phyloP scores from a whole-genome alignment of 169 alveolate species.

The Cryptosporidium viatorum region DNA sequence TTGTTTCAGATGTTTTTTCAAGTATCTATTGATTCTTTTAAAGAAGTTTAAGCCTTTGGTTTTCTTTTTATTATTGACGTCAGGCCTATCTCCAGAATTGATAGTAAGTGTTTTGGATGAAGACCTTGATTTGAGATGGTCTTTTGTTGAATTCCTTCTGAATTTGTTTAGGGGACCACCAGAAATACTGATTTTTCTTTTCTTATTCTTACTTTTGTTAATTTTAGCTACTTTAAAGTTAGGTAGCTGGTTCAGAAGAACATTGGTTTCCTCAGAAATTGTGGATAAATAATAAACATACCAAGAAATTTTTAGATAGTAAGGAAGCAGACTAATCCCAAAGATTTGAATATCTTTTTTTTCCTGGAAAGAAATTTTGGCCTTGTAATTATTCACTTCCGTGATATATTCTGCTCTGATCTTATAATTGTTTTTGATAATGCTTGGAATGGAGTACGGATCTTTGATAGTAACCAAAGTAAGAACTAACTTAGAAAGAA shows the following conservation, averaged over 20 bases:
- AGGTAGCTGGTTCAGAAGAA: constrained; percentile 30
- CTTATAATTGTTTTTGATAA: constrained; percentile 19
- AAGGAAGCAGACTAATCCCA: constrained; percentile 21
- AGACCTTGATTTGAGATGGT: neutral
- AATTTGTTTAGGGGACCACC: neutral
- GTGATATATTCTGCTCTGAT: constrained; percentile 28
- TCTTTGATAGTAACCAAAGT: constrained; percentile 1
- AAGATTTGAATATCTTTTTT: neutral
- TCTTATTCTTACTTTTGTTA: neutral
- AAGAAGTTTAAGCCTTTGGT: neutral
- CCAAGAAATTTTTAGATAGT: constrained; percentile 39
- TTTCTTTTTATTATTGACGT: neutral
- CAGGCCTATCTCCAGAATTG: neutral
- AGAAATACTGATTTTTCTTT: neutral
- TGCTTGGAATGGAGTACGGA: constrained; percentile 35
- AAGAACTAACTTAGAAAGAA: constrained; percentile 9
- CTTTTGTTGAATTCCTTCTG: neutral
- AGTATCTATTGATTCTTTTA: neutral
- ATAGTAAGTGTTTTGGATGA: neutral
- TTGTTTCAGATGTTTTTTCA: neutral
- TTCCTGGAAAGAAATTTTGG: neutral
- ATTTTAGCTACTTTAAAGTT: neutral
- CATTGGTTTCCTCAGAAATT: constrained; percentile 2
- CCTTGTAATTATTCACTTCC: neutral
- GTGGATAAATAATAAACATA: constrained; percentile 1